Percentiles rank a stretch among this genome's conserved stretches.
phyloP scores from a whole-genome alignment of 352 stramenopile species.

The Phytophthora citricola region DNA sequence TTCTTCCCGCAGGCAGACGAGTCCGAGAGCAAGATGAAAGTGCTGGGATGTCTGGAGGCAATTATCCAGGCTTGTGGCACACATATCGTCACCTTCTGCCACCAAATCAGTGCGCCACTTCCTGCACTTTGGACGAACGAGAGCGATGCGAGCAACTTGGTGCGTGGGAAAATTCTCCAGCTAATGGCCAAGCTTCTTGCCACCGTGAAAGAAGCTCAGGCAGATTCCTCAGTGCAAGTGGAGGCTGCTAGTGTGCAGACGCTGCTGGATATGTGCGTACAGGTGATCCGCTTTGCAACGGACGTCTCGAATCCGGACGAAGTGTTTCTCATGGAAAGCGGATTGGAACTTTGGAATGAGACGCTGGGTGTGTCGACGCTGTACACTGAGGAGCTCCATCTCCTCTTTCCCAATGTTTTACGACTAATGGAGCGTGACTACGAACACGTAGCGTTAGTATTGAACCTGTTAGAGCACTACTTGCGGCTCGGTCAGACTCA shows the following conservation, averaged over 20 bases:
- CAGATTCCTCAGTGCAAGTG: slow-evolving; percentile 11
- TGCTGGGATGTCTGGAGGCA: slow-evolving; percentile 74
- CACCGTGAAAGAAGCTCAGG: slow-evolving; percentile 57
- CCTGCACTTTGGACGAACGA: slow-evolving; percentile 77
- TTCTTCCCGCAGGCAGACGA: slow-evolving; percentile 74
- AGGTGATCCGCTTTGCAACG: slow-evolving; percentile 75
- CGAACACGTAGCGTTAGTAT: slow-evolving; percentile 71
- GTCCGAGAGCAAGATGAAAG: slow-evolving; percentile 83
- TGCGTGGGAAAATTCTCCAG: slow-evolving; percentile 85
- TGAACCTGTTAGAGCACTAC: slow-evolving; percentile 73
- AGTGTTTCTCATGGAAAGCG: slow-evolving; percentile 88
- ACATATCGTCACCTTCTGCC: slow-evolving; percentile 53
- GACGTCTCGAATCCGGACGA: slow-evolving; percentile 84
- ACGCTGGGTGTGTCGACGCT: slow-evolving; percentile 50
- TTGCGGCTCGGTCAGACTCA: slow-evolving; percentile 52
- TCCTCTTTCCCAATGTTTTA: slow-evolving; percentile 69
- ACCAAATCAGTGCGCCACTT: slow-evolving; percentile 74
- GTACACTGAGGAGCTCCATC: slow-evolving; percentile 77
- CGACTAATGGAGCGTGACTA: slow-evolving; percentile 80
- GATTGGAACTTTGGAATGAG: slow-evolving; percentile 75
- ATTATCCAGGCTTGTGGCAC: slow-evolving; percentile 71
- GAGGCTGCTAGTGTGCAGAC: slow-evolving; percentile 38
- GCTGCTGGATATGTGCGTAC: slow-evolving; percentile 72
- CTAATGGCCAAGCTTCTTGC: slow-evolving; percentile 70
- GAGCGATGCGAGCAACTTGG: slow-evolving; percentile 79